These are phyloP conservation scores for Cryphonectria japonica DNA, from an alignment of 2,329 filamentous ascomycete genomes.

Conservation along the genomic window DNA sequence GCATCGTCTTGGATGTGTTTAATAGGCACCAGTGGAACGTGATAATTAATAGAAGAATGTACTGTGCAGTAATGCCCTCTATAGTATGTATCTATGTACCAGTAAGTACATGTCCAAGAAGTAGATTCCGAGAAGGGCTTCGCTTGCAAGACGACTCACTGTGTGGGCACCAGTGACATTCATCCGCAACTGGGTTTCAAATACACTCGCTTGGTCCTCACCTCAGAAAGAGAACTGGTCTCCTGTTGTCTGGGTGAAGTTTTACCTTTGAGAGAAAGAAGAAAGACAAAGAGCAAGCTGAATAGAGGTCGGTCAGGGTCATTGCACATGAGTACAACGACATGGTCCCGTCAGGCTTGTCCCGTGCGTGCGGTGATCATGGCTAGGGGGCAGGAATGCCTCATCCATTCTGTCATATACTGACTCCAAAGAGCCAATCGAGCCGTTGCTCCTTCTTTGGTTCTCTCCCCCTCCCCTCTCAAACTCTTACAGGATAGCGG, in stretches of 20 bases:
- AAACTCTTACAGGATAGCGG: neutral
- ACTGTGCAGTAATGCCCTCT: neutral
- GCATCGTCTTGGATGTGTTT: too few species aligned
- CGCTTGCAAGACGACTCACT: neutral
- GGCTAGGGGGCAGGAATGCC: neutral
- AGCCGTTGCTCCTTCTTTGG: neutral
- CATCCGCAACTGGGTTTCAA: neutral
- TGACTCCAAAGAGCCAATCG: constrained; percentile 12
- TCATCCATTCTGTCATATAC: constrained; percentile 17
- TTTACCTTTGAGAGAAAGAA: neutral
- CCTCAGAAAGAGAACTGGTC: neutral
- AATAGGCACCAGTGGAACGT: too few species aligned
- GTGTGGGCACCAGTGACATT: neutral
- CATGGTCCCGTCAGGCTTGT: neutral
- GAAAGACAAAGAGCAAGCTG: neutral
- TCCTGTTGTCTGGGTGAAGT: neutral
- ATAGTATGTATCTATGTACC: too few species aligned
- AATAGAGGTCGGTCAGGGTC: neutral
- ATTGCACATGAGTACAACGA: neutral
- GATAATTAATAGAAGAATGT: neutral
- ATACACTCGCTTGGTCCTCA: neutral
- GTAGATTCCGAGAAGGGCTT: neutral
- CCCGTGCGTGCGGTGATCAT: neutral
- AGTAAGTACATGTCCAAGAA: too few species aligned
- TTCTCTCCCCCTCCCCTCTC: neutral